Conservation (phyloP, 352 stramenopile species). For the Elongisporangium prolatum region DNA sequence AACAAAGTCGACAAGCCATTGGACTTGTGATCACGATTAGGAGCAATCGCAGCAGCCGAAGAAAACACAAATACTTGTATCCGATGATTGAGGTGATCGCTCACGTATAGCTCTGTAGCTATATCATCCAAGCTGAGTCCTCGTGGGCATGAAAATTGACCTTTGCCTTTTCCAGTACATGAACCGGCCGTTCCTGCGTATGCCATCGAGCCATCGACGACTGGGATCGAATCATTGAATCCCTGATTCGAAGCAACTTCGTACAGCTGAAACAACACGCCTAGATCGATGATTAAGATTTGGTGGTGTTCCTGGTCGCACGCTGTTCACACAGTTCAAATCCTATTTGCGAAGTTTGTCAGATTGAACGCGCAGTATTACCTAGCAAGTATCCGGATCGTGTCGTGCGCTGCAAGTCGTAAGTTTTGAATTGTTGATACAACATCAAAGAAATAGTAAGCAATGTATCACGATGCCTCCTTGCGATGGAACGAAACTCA, state of each 20-base stretch:
- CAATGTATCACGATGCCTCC: no score
- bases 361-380: background rate
- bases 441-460: no score
- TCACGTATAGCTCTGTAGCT: conserved; percentile 55
- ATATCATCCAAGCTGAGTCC: conserved; percentile 46
- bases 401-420: conserved; percentile 2
- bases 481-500: background rate
- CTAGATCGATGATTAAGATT: conserved; percentile 23
- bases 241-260: conserved; percentile 11
- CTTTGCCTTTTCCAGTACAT: background rate
- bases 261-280: conserved; percentile 30
- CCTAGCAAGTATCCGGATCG: conserved; percentile 14
- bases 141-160: conserved; percentile 7
- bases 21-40: background rate
- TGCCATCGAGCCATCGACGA: background rate
- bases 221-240: background rate
- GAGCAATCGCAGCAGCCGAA: background rate
- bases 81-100: conserved; percentile 44
- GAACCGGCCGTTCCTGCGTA: background rate
- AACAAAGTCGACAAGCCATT: background rate
- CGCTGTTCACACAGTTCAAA: conserved; percentile 11
- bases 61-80: conserved; percentile 40
- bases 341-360: background rate
- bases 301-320: conserved; percentile 25
- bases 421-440: background rate